Evolutionary conservation across 2,329 filamentous ascomycete genomes (phyloP).

Genomic region (Alternaria sp.): DNA sequence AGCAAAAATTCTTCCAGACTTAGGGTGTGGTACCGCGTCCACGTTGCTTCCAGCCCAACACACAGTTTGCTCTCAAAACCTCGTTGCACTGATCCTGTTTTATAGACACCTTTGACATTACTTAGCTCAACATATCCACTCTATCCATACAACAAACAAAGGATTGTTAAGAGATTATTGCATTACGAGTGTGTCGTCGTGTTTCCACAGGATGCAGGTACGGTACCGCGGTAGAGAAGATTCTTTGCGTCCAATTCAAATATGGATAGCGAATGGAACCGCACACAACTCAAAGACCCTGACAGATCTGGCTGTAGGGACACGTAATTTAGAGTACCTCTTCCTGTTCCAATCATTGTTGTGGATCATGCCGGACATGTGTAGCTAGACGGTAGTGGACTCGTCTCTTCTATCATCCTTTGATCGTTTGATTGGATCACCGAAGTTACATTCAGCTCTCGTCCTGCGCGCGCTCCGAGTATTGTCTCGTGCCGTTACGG

Average conservation of each 20-base stretch:
- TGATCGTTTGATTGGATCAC: neutral
- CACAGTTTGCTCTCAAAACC: neutral
- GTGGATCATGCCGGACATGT: neutral
- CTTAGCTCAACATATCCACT: neutral
- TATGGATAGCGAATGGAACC: neutral
- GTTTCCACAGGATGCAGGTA: neutral
- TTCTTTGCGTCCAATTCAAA: neutral
- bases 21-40: neutral
- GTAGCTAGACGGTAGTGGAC: neutral
- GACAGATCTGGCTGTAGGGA: neutral
- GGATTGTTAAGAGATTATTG: neutral
- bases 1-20: neutral
- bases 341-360: neutral
- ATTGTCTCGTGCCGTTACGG: no score
- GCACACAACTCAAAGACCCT: neutral
- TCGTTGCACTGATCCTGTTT: neutral
- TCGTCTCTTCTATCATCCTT: neutral
- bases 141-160: neutral
- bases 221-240: neutral
- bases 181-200: conserved; percentile 1
- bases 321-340: neutral
- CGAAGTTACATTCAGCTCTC: no score
- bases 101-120: neutral
- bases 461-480: no score
- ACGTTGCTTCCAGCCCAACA: neutral